Evolutionary conservation across 2,329 filamentous ascomycete genomes (phyloP), one percentile per base, ranked within the genome.

Genomic region (Podosphaera fusca): DNA sequence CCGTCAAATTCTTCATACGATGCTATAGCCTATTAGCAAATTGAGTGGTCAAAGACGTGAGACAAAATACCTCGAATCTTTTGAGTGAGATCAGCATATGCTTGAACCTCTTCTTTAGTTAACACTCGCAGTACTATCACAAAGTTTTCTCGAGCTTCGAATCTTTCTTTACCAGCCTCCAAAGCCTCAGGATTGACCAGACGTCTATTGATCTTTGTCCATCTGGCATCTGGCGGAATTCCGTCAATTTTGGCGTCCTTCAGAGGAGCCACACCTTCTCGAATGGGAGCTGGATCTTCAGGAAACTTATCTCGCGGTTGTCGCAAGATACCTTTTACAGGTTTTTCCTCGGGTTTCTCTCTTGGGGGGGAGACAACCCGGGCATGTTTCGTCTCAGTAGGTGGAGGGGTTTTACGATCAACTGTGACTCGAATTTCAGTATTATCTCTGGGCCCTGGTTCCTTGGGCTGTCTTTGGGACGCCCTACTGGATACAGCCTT

Each of bases 221-320:
- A 95, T 57, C 87, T 79, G 38, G 89, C 89, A 58, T 84, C 85
- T 0, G 81, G 71, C 0, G 85, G 85, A 36, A 87, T 85, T 45
- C 86, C 83, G 60, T 82, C 80, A 66, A 81, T 81, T 68, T 84
- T 81, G 54, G 86, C 82, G 66, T 94, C 87, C 70, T 94, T 95
- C 66, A 94, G 79, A n/a, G 89, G 89, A 1, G 89, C 88, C 5
- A 95, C 90, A 14, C 89, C 90, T 68, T 95, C 90, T 29, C 89
- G 79, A 40, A 94, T 76, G 0, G 87, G 84, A 62, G 88, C 83
- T 0, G 80, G 79, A 60, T 95, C 84, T 65, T 95, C 89, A 0
- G 90, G 90, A 64, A 95, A 96, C 64, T 84, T 84, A 33, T 77
- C 75, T 14, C 81, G 87, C 0, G 90, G 89, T 57, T 79, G 77